phyloP scores from a whole-genome alignment of 2,329 filamentous ascomycete genomes.

The Colletotrichum sp. region DNA sequence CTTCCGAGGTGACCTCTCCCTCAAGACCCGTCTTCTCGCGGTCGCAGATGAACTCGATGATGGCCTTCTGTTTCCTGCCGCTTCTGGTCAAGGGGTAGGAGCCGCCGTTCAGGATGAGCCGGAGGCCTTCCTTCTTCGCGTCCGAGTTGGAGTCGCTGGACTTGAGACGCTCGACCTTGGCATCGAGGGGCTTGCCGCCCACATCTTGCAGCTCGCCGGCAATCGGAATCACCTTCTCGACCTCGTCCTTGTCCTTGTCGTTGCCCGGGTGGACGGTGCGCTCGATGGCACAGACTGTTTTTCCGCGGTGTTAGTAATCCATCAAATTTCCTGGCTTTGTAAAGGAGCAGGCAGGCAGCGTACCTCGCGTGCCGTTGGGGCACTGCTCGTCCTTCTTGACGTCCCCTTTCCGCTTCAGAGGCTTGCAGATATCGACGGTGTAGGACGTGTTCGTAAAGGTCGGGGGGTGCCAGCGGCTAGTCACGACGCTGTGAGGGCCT shows the following conservation, averaged over 20 bases:
- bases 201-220: constrained; percentile 71
- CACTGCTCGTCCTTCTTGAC: constrained; percentile 65
- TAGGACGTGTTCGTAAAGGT: constrained; percentile 77
- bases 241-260: constrained; percentile 44
- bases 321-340: not conserved
- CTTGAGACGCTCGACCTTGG: constrained; percentile 70
- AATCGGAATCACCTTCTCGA: constrained; percentile 71
- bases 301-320: not conserved
- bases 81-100: constrained; percentile 59
- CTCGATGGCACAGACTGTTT: constrained; percentile 76
- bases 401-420: constrained; percentile 67
- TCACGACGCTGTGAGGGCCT: constrained; percentile 74
- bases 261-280: constrained; percentile 54
- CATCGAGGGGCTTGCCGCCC: constrained; percentile 67
- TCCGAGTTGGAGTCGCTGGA: constrained; percentile 69
- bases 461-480: constrained; percentile 56
- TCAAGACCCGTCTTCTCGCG: constrained; percentile 75
- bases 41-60: constrained; percentile 89
- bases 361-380: constrained; percentile 72
- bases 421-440: constrained; percentile 77
- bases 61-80: constrained; percentile 70
- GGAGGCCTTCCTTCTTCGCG: constrained; percentile 72
- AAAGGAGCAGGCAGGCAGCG: not conserved
- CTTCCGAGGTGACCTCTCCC: constrained; percentile 64
- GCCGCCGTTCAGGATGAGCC: constrained; percentile 70